Conservation (phyloP, 139 green algal genomes). For the Pedinophyceae sp. region DNA sequence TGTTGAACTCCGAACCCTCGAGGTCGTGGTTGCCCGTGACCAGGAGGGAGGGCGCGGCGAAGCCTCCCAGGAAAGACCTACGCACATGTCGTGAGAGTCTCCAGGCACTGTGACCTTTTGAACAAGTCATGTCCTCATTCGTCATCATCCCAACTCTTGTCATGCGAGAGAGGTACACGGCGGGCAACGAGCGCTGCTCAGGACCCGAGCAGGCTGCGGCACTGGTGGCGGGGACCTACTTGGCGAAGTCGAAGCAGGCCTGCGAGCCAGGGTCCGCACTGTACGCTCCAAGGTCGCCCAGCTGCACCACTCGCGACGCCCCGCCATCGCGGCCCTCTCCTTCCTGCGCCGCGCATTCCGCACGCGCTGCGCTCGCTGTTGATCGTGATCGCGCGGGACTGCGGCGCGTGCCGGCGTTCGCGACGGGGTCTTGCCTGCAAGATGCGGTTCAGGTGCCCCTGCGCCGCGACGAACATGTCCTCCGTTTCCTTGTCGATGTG, state of each 20-base stretch:
- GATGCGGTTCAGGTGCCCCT: conserved; percentile 25
- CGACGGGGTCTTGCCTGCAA: conserved; percentile 1
- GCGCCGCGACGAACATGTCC: conserved; percentile 43
- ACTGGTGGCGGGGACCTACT: neutral
- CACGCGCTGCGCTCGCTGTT: neutral
- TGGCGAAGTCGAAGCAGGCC: neutral
- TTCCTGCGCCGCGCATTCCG: neutral
- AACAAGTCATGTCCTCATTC: no score
- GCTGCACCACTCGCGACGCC: conserved; percentile 33
- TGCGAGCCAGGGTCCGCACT: conserved; percentile 28
- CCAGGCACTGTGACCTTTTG: conserved; percentile 29
- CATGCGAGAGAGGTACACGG: no score
- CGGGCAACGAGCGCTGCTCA: neutral
- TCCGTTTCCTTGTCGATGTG: conserved; percentile 53
- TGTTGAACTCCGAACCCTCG: conserved; percentile 53
- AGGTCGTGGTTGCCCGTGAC: conserved; percentile 61
- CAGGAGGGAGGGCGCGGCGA: conserved; percentile 24
- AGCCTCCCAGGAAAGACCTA: conserved; percentile 29
- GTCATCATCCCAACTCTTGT: no score
- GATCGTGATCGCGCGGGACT: no score
- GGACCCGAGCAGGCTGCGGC: neutral
- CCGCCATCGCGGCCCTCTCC: neutral
- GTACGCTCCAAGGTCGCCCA: conserved; percentile 64
- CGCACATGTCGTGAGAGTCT: conserved; percentile 41
- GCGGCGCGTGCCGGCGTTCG: no score